Evolutionary conservation across 805 yeast genomes (phyloP), one percentile per base, ranked within the genome.

Genomic region (Candida xyloterini): DNA sequence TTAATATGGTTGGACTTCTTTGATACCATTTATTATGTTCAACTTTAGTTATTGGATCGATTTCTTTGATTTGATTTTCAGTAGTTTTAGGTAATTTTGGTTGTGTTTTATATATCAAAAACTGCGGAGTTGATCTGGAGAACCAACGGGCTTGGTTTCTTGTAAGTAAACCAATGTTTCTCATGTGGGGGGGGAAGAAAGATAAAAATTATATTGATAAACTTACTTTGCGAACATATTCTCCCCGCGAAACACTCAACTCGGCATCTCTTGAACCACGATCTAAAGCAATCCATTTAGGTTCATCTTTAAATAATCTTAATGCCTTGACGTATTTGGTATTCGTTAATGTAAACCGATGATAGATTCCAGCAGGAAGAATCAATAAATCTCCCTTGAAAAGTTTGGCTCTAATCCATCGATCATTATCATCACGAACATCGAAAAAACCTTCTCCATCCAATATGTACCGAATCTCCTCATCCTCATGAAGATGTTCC

Each of bases 401-500:
- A 25, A 89, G 70, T 44, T 74, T 73, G 42, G 82, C 73, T 44
- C 98, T 76, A 40, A 91, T 72, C 99, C 99, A 91, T 40, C 68
- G 60, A 35, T 57, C 62, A 10, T 72, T 56, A 21, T 66, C 56
- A 53, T 78, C 82, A 50, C 96, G 73, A 7, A 91, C 87, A 56
- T 91, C 98, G 56, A 91, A 91, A 63, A 74, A 91, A 0, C 99
- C 98, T 40, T 79, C 84, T 9, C 99, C 99, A 20, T 84, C 95
- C 14, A 84, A 56, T 38, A 89, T 78, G 64, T 89, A 91, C 50
- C 99, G 71, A 58, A 91, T 91, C 67, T 91, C 99, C 65, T 91
- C 99, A 59, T 91, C 99, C 59, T 91, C 98, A 59, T 91, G 99
- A 38, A 88, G 70, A 62, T 91, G 99, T 57, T 91, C 96, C 33